Conservation (phyloP, 805 yeast species). For the Pichia occidentalis region DNA sequence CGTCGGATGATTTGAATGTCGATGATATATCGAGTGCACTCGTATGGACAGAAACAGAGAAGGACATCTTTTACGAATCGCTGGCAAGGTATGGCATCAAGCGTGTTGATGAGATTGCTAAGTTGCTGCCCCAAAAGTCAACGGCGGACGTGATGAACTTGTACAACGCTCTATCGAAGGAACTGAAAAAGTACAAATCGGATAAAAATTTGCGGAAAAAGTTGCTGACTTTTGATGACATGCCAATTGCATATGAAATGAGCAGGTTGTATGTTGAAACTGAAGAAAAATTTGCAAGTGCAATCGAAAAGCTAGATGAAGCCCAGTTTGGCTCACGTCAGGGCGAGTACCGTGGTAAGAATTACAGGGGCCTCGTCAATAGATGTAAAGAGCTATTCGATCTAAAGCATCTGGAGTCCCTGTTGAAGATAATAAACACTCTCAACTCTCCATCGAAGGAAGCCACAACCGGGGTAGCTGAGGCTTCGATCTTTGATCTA, state of each 20-base stretch:
- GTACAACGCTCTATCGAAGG: constrained; percentile 33
- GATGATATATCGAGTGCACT: constrained; percentile 18
- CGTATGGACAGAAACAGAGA: constrained; percentile 43
- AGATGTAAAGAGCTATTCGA: background rate
- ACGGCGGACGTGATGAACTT: constrained; percentile 39
- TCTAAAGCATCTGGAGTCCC: background rate
- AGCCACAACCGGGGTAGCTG: no score
- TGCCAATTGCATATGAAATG: constrained; percentile 51
- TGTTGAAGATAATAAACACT: background rate
- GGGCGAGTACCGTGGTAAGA: background rate
- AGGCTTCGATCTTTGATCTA: constrained; percentile 1
- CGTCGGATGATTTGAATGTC: constrained; percentile 20
- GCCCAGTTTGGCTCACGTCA: background rate
- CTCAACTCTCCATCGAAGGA: no score
- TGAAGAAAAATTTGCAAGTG: constrained; percentile 34
- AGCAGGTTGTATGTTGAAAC: constrained; percentile 35
- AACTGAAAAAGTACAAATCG: constrained; percentile 25
- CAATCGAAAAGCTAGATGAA: constrained; percentile 7
- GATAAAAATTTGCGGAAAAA: constrained; percentile 14
- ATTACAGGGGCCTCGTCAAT: background rate
- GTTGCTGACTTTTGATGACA: constrained; percentile 34
- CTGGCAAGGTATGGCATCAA: constrained; percentile 45
- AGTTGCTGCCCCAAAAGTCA: constrained; percentile 36
- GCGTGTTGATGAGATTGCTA: constrained; percentile 35
- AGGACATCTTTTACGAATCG: constrained; percentile 44